These are phyloP conservation scores for Marchantia polymorpha DNA, from an alignment of 225 moss, liverwort and hornwort genomes.

Conservation along the genomic window DNA sequence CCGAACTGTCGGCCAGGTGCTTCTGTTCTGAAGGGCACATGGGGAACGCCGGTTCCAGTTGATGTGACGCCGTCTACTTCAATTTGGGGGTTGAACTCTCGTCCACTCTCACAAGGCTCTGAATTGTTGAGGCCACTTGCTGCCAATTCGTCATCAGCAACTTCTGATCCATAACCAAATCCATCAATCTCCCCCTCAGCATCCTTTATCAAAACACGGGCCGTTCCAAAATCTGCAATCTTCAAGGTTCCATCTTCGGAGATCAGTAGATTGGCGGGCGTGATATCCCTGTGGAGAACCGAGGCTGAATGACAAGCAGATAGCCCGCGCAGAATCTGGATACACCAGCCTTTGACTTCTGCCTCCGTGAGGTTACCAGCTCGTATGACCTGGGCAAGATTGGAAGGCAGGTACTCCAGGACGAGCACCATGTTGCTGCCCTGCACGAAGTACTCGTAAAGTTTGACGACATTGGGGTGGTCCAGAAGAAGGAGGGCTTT, in stretches of 20 bases:
- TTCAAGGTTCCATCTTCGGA: constrained; percentile 69
- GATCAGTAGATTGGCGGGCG: constrained; percentile 83
- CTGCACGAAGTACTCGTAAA: constrained; percentile 79
- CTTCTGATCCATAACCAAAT: constrained; percentile 25
- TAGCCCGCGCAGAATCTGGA: constrained; percentile 77
- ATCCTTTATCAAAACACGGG: constrained; percentile 46
- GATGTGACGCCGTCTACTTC: not conserved
- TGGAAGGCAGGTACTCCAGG: constrained; percentile 74
- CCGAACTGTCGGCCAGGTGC: not conserved
- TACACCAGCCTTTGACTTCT: constrained; percentile 80
- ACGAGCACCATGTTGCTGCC: constrained; percentile 77
- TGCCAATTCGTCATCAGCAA: constrained; percentile 1
- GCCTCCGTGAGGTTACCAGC: constrained; percentile 56
- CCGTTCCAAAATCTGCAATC: constrained; percentile 93
- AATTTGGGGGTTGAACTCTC: constrained; percentile 2
- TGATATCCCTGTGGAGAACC: constrained; percentile 84
- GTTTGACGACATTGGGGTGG: constrained; percentile 76
- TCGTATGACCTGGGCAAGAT: constrained; percentile 61
- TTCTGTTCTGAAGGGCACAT: not conserved
- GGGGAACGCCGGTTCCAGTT: too few species aligned
- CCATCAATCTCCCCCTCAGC: not conserved
- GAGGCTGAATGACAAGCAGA: constrained; percentile 72
- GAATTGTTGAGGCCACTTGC: constrained; percentile 1
- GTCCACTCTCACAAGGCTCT: constrained; percentile 1
- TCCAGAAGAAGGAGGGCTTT: constrained; percentile 73